Evolutionary conservation across 805 yeast genomes (phyloP), one percentile per base, ranked within the genome.

Genomic region (Saccharomycopsis javanensis): DNA sequence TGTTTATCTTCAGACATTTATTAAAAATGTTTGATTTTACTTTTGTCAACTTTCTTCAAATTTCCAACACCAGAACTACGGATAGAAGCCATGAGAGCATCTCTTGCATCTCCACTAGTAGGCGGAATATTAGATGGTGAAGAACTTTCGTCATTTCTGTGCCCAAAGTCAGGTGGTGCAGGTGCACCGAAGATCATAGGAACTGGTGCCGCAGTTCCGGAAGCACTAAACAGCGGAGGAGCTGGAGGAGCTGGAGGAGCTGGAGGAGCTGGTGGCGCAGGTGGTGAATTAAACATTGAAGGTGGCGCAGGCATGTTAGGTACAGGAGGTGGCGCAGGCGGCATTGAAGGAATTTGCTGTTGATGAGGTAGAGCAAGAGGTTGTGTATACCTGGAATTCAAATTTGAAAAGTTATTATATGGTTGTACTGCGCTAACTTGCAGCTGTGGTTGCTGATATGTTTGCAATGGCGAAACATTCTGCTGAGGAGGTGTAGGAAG

Each of bases 21-120:
- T 35, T 46, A 58, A 42, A 35, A 53, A 50, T 58, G 56, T 25
- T 51, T 53, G 28, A 58, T 51, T 64, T 86, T 90, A 0, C 88
- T 70, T 69, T 90, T 92, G 69, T 92, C 97, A 1, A 86, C 85
- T 67, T 84, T 88, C 62, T 77, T 81, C 63, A 92, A 77, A 5
- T 80, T 65, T 0, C 85, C 84, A 4, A 91, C 38, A 13, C 83
- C 85, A 0, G 96, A 83, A 38, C 84, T 81, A 64, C 96, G 77
- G 63, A 92, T 92, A 0, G 97, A 88, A 0, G 95, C 87, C 59
- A 92, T 73, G 46, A 92, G 75, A 0, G 96, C 96, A 68, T 87
- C 96, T 64, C 96, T 75, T 0, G 83, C 84, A 4, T 46, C 54
- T 72, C 81, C 52, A 64, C 70, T 57, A 65, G 74, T 60, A 57